Base-by-base conservation (phyloP, 2,329 filamentous ascomycete species). In the Purpureocillium lavendulum region DNA sequence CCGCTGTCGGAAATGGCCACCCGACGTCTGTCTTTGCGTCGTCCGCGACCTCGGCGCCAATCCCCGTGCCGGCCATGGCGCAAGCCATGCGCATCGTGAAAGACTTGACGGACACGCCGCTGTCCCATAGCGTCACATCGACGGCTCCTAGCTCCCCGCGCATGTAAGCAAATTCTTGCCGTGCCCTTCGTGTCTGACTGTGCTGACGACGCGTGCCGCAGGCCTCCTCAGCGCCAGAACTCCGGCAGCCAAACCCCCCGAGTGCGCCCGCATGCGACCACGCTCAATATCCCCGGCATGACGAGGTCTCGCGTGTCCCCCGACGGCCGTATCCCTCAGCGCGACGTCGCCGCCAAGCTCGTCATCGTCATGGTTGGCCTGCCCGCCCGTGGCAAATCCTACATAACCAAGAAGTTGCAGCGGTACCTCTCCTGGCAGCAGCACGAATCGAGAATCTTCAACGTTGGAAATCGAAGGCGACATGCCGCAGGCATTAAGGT, bases 311-410 rank as follows among this genome's bases (percentile, higher is more conserved):
- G 87, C 56, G 87, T 94, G 36, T 98, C 92, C 2, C 92, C 92
- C 8, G 92, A 98, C 61, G 92, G 92, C 49, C 81, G 87, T 53
- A 98, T 98, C 51, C 84, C 92, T 40, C 82, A 90, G 57, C 77
- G 90, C 55, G 92, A 98, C 73, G 85, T 98, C 36, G 92, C 89
- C 36, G 85, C 92, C 31, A 98, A 98, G 70, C 72, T 98, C 45
- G 87, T 97, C 57, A 94, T 98, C 54, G 81, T 98, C 59, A 98
- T 98, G 92, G 92, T 98, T 44, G 92, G 92, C 47, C 68, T 98
- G 52, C 92, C 92, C 3, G 92, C 92, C 9, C 75, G 92, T 54
- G 92, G 92, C 58, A 98, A 98, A 67, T 96, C 89, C 40, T 98
- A 98, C 65, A 94, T 98, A 54, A 97, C 92, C 45, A 97, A 97